These are phyloP conservation scores for Phytopythium kandeliae DNA, from an alignment of 352 stramenopile species.

Conservation along the genomic window DNA sequence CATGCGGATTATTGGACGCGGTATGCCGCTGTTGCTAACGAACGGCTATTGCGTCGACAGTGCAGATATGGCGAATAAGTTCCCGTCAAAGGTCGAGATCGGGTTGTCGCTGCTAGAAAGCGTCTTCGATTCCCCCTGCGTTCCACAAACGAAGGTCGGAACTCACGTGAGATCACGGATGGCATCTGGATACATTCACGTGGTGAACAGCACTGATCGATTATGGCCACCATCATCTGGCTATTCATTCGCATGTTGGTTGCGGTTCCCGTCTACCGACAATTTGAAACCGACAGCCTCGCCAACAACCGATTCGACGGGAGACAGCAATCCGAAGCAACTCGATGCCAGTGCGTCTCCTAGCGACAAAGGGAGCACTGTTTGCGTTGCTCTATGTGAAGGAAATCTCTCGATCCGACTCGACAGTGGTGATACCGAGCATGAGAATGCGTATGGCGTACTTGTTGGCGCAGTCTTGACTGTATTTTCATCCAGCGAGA, in stretches of 20 bases:
- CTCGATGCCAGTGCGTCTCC: background rate
- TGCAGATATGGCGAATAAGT: background rate
- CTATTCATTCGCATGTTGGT: constrained; percentile 77
- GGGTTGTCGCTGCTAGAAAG: constrained; percentile 40
- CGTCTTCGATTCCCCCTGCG: constrained; percentile 28
- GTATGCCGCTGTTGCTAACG: constrained; percentile 40
- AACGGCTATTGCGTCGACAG: constrained; percentile 13
- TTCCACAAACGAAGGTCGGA: constrained; percentile 51
- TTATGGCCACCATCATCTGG: constrained; percentile 64
- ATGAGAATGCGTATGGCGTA: constrained; percentile 42
- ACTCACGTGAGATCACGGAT: constrained; percentile 42
- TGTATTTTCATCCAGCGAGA: constrained; percentile 40
- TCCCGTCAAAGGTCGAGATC: constrained; percentile 11
- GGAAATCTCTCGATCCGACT: constrained; percentile 35
- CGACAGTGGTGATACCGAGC: constrained; percentile 29
- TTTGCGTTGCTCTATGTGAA: constrained; percentile 54
- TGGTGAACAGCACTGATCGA: constrained; percentile 53
- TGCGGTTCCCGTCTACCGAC: constrained; percentile 33
- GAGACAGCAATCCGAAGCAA: background rate
- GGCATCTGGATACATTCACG: constrained; percentile 56
- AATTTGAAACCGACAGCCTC: background rate
- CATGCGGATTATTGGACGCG: constrained; percentile 40
- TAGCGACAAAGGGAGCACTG: constrained; percentile 4
- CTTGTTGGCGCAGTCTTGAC: constrained; percentile 53
- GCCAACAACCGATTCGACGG: background rate